Evolutionary conservation across 768 basidiomycete species (phyloP).

Genomic region (Pulveroboletus sp.): DNA sequence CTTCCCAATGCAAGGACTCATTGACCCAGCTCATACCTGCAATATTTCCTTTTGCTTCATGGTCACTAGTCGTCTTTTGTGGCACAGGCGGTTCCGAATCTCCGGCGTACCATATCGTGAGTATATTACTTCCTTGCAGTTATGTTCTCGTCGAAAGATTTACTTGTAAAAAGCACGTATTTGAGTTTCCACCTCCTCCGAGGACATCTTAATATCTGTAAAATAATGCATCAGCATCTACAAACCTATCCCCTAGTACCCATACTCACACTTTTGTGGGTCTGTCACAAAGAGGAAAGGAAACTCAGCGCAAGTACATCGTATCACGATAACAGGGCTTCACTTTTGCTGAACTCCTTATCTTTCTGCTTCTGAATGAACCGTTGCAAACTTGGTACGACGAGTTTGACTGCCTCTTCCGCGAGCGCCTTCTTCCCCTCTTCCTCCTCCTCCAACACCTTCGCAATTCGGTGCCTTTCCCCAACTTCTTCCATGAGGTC

Average conservation of each 20-base stretch:
- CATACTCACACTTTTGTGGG: constrained; percentile 47
- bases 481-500: constrained; percentile 74
- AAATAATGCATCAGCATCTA: constrained; percentile 9
- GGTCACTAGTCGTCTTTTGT: neutral
- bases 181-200: constrained; percentile 69
- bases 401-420: constrained; percentile 73
- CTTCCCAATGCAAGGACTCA: neutral
- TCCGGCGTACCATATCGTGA: neutral
- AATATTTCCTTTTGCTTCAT: too few relatives aligned
- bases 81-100: neutral
- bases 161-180: constrained; percentile 57
- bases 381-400: constrained; percentile 67
- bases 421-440: constrained; percentile 53
- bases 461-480: constrained; percentile 67
- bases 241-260: neutral
- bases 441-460: constrained; percentile 66
- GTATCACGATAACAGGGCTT: constrained; percentile 19
- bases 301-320: constrained; percentile 2
- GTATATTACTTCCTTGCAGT: neutral
- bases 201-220: constrained; percentile 72
- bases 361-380: constrained; percentile 73
- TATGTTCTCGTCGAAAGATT: neutral
- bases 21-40: neutral
- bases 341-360: constrained; percentile 84
- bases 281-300: constrained; percentile 28